Conservation (phyloP, 2,329 filamentous ascomycete species). For the Shiraia bambusicola region DNA sequence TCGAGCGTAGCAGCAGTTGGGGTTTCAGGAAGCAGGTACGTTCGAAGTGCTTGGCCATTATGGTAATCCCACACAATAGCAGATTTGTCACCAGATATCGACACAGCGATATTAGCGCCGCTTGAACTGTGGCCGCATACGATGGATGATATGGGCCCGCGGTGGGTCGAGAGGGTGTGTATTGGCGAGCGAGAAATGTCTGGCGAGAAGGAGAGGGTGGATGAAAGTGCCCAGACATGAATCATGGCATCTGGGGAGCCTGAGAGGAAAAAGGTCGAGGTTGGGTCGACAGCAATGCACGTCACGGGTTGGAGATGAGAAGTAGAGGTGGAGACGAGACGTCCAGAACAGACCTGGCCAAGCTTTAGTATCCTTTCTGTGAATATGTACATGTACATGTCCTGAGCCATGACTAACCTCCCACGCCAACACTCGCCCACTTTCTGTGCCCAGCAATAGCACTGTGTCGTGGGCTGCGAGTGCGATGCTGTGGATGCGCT, state of each 20-base stretch:
- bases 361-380: conserved; percentile 12
- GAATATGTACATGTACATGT: not conserved
- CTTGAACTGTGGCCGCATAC: conserved; percentile 66
- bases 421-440: conserved; percentile 87
- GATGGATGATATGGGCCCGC: conserved; percentile 68
- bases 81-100: conserved; percentile 81
- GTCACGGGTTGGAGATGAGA: conserved; percentile 81
- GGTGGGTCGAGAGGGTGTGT: conserved; percentile 75
- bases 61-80: conserved; percentile 92
- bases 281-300: conserved; percentile 68
- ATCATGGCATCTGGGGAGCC: conserved; percentile 85
- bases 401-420: conserved; percentile 62
- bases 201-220: conserved; percentile 65
- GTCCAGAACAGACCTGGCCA: conserved; percentile 68
- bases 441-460: conserved; percentile 76
- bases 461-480: conserved; percentile 68
- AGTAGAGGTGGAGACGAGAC: conserved; percentile 72
- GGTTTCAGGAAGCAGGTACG: conserved; percentile 73
- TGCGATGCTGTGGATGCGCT: conserved; percentile 77
- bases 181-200: conserved; percentile 65
- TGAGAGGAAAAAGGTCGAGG: conserved; percentile 71
- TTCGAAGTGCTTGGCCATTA: conserved; percentile 74
- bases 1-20: conserved; percentile 76
- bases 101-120: conserved; percentile 79
- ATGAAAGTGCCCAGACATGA: conserved; percentile 84